A percentile compares a stretch with the other conserved stretches of the same genome.
Conservation (phyloP, 2,329 filamentous ascomycete species). For the Blumeriella jaapii region DNA sequence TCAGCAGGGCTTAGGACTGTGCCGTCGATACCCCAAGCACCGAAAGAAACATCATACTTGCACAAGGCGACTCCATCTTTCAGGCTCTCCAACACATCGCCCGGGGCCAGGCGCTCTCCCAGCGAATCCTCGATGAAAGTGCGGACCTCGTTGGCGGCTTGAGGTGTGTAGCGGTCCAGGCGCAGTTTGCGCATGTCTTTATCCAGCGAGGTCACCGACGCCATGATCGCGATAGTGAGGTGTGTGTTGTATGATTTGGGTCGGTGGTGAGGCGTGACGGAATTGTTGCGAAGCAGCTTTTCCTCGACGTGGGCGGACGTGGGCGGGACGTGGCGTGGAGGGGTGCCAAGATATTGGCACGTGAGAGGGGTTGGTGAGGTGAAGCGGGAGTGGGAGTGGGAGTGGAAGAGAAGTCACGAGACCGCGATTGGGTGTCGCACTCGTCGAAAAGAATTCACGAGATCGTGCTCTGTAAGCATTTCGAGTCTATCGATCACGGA, state of each 20-base stretch:
- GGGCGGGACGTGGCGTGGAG: neutral
- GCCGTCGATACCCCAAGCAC: too few species aligned
- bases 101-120: constrained; percentile 57
- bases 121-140: constrained; percentile 77
- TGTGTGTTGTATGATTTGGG: constrained; percentile 8
- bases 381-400: too few species aligned
- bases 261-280: neutral
- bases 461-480: too few species aligned
- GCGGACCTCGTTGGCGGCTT: constrained; percentile 74
- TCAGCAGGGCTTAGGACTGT: constrained; percentile 10
- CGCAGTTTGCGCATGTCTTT: constrained; percentile 92
- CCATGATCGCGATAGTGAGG: constrained; percentile 52
- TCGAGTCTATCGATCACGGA: too few species aligned
- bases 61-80: constrained; percentile 90
- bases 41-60: constrained; percentile 58
- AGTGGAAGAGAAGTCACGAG: too few species aligned
- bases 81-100: constrained; percentile 72
- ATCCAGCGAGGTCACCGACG: constrained; percentile 85
- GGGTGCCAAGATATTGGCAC: constrained; percentile 1
- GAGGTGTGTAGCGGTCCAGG: constrained; percentile 83
- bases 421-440: too few species aligned
- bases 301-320: constrained; percentile 8
- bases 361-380: neutral
- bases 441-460: too few species aligned
- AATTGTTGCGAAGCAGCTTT: neutral